Conservation (phyloP, 2,329 filamentous ascomycete species). For the Calonectria hongkongensis region DNA sequence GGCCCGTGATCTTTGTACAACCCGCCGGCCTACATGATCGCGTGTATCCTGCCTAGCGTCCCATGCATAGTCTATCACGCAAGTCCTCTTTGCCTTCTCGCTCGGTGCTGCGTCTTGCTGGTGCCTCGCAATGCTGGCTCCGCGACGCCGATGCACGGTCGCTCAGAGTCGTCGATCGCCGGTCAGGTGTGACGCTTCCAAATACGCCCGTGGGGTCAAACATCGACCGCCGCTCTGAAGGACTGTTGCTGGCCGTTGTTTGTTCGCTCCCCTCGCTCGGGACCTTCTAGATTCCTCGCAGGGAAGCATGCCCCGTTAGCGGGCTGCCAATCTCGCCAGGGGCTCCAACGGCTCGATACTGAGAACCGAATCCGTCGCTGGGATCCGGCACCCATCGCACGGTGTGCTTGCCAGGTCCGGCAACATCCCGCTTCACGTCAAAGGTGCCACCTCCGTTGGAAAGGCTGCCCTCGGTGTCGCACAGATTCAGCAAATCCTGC, state of each 20-base stretch:
- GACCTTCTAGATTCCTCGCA: constrained; percentile 60
- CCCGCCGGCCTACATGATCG: constrained; percentile 7
- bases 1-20: constrained; percentile 5
- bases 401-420: constrained; percentile 59
- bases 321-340: constrained; percentile 84
- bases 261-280: constrained; percentile 38
- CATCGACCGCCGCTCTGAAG: constrained; percentile 1
- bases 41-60: constrained; percentile 8
- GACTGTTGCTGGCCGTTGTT: constrained; percentile 33
- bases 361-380: constrained; percentile 63
- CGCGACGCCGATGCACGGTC: constrained; percentile 18
- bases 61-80: constrained; percentile 23
- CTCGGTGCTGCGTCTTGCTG: background rate
- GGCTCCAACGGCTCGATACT: constrained; percentile 69
- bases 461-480: constrained; percentile 90
- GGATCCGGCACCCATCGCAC: constrained; percentile 76
- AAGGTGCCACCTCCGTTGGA: constrained; percentile 95
- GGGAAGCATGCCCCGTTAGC: constrained; percentile 66
- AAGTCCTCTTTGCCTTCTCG: constrained; percentile 14
- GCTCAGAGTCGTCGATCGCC: constrained; percentile 23
- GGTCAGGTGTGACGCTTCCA: constrained; percentile 19
- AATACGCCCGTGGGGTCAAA: constrained; percentile 24
- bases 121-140: constrained; percentile 1
- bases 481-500: constrained; percentile 86
- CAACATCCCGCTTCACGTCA: constrained; percentile 75